Evolutionary conservation across 1,139 yeast genomes (phyloP), one percentile per base, ranked within the genome.

Genomic region (Saccharomyces hybrid): DNA sequence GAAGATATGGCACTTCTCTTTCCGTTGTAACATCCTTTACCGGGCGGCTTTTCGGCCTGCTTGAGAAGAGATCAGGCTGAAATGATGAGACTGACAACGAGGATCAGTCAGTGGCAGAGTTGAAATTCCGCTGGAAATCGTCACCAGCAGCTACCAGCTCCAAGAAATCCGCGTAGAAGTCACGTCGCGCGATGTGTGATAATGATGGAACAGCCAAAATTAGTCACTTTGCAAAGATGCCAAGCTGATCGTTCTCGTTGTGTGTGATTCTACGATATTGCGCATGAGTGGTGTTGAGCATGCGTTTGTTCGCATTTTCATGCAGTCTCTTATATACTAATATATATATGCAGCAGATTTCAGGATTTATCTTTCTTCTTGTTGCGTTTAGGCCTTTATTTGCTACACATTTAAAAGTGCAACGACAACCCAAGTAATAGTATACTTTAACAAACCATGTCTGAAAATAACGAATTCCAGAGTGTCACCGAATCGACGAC

Each of bases 401-500:
- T n/a, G 25, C 6, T 5, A 23, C 5, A 20, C 13, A 4, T 23
- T 52, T 27, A 48, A 49, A 46, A 41, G 25, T 20, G 25, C 9
- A n/a, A 41, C 13, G 13, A 23, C 14, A 13, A 23, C 27, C 47
- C 9, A 25, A 42, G 47, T 32, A 32, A 13, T 25, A 7, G 23
- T 32, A 2, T 9, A 31, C 4, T 8, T 42, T 48, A 30, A 11
- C 23, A 26, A 25, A 47, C 27, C 14, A 49, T 52, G 49, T 49
- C 51, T 32, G 49, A 51, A 47, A 55, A 52, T 48, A 53, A 57
- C 44, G 64, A 63, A 38, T 78, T 73, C 64, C 75, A 78, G 63
- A 76, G 78, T 70, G 80, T 80, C 46, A 71, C 77, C 34, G 84
- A 80, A 64, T 78, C 79, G 56, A 70, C 68, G 50, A 56, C 65